Conservation (phyloP, 1,284 basidiomycete species). For the Inonotus hispidus region DNA sequence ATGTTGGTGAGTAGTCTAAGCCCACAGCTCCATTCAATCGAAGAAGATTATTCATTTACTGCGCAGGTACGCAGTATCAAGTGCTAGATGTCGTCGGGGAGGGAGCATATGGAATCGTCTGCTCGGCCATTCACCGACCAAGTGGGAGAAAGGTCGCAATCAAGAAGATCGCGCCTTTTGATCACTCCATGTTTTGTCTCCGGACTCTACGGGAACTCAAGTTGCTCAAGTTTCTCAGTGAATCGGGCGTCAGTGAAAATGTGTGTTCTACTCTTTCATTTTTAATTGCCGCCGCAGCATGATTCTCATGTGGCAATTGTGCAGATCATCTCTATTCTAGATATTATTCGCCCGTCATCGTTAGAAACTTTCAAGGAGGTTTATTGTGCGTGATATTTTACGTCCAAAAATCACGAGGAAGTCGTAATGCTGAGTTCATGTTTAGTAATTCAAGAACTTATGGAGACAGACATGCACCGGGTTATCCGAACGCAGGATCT, state of each 20-base stretch:
- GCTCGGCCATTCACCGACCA: conserved; percentile 78
- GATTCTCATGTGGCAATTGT: conserved; percentile 14
- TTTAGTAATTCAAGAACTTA: conserved; percentile 68
- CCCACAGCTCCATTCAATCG: conserved; percentile 1
- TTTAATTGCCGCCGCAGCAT: neutral
- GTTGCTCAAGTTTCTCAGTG: conserved; percentile 85
- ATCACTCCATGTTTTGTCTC: conserved; percentile 89
- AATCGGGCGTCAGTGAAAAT: conserved; percentile 90
- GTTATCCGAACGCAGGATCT: conserved; percentile 78
- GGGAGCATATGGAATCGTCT: conserved; percentile 85
- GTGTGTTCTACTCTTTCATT: conserved; percentile 41
- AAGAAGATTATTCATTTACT: neutral
- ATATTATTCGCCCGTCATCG: conserved; percentile 88
- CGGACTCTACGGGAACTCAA: conserved; percentile 85
- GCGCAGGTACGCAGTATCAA: conserved; percentile 72
- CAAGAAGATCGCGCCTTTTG: conserved; percentile 91
- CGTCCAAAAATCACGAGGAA: neutral
- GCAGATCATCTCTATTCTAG: conserved; percentile 92
- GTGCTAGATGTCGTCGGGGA: conserved; percentile 89
- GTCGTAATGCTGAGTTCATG: neutral
- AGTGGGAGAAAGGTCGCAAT: conserved; percentile 81
- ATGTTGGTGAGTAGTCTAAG: conserved; percentile 64
- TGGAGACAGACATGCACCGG: conserved; percentile 72
- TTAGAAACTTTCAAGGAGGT: conserved; percentile 93
- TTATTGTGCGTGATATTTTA: conserved; percentile 50